Base-by-base conservation (phyloP, 768 basidiomycete genomes). In the Boletus sensibilis region DNA sequence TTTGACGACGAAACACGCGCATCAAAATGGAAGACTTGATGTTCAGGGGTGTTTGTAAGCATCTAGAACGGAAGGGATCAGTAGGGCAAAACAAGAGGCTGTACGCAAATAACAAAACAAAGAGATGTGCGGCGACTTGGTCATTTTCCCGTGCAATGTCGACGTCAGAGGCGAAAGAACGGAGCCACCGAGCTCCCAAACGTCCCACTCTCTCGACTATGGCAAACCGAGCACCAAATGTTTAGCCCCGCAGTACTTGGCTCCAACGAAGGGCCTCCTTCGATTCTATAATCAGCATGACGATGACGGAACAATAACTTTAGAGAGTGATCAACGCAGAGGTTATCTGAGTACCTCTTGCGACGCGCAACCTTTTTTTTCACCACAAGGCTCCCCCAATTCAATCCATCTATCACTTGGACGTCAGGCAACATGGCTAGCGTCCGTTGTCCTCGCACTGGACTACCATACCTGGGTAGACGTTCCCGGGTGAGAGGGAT, bases 1-100 rank as follows among this genome's bases (percentile, higher is more conserved):
- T 69, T 67, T 66, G 67, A 70, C 59, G 56, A 64, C 55, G 47
- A 45, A 67, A 70, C 70, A 71, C 72, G 70, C 70, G 72, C 72
- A 71, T 71, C 70, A 71, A 45, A 71, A 71, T 71, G 70, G 70
- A 71, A 73, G 70, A 58, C 43, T 43, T 50, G 27, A 60, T 59
- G 53, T 60, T 58, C 65, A 73, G 70, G 66, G 65, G 60, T 57
- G 63, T 56, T 52, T 57, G 51, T 58, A 31, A 29, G 40, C 53
- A 45, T 46, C 57, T 43, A 55, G 62, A 68, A 68, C 57, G 40
- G 41, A 45, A 57, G 5, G 39, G 38, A 63, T 61, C 58, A 53
- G 55, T 59, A 42, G 62, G 47, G 37, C 50, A 61, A 25, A 57
- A 64, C 58, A 52, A 56, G 55, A 49, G 66, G 66, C 66, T 65